phyloP scores from a whole-genome alignment of 73 alveolate genomes.

The Urostyla sp. region DNA sequence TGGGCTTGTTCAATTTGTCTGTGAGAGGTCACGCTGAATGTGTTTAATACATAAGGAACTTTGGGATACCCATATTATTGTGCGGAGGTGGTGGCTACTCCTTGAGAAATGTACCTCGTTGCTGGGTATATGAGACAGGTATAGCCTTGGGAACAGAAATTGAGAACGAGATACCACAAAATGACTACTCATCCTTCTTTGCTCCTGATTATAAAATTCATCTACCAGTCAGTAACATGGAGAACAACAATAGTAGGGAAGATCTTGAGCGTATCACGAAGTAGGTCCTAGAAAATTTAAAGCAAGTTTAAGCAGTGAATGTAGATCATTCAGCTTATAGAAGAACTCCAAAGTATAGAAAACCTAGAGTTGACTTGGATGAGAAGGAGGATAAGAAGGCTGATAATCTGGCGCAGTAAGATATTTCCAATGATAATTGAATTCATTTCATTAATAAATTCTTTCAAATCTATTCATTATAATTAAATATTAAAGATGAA shows the following conservation, averaged over 20 bases:
- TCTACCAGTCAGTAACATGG: conserved; percentile 97
- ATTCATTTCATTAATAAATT: too few species aligned
- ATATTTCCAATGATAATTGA: too few species aligned
- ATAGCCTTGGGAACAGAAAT: conserved; percentile 83
- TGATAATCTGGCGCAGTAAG: too few species aligned
- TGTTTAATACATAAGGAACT: conserved; percentile 84
- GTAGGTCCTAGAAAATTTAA: conserved; percentile 42
- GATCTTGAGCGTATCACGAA: conserved; percentile 65
- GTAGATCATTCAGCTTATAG: conserved; percentile 57
- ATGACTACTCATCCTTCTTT: conserved; percentile 74
- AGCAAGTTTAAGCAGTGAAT: conserved; percentile 30
- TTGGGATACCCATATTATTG: conserved; percentile 93
- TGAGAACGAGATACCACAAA: conserved; percentile 89
- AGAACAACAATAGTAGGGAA: conserved; percentile 90
- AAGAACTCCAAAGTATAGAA: background rate
- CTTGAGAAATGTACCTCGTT: conserved; percentile 96
- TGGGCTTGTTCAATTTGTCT: conserved; percentile 96
- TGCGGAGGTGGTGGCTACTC: conserved; percentile 99
- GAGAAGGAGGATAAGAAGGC: too few species aligned
- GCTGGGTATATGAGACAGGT: conserved; percentile 98
- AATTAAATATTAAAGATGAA: too few species aligned
- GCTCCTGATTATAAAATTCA: conserved; percentile 95
- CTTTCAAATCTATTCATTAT: too few species aligned
- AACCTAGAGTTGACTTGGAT: too few species aligned
- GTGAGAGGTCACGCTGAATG: conserved; percentile 97